phyloP scores from a whole-genome alignment of 805 yeast genomes.

The Wickerhamomyces pijperi region DNA sequence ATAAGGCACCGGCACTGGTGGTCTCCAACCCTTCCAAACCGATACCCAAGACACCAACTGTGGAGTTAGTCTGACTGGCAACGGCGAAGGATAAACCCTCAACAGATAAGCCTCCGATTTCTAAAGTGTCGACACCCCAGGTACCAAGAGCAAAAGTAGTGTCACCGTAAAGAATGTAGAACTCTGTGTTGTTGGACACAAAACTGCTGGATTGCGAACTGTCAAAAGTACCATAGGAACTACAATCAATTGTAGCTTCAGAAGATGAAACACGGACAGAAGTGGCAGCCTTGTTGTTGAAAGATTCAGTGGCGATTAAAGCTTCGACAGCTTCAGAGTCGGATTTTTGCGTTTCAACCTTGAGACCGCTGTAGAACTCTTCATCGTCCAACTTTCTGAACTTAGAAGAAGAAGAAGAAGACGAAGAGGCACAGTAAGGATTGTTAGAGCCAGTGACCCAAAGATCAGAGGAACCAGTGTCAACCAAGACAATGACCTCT shows the following conservation, averaged over 20 bases:
- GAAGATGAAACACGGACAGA: slow-evolving; percentile 1
- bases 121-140: slow-evolving; percentile 42
- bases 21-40: slow-evolving; percentile 63
- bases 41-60: slow-evolving; percentile 63
- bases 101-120: slow-evolving; percentile 41
- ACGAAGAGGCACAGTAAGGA: slow-evolving; percentile 27
- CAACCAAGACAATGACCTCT: slow-evolving; percentile 45
- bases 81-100: slow-evolving; percentile 58
- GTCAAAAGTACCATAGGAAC: slow-evolving; percentile 28
- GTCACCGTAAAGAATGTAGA: slow-evolving; percentile 41
- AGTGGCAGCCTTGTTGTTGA: slow-evolving; percentile 4
- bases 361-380: background rate
- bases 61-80: slow-evolving; percentile 52
- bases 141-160: slow-evolving; percentile 23
- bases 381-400: background rate
- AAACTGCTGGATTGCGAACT: slow-evolving; percentile 22
- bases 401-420: slow-evolving; percentile 3
- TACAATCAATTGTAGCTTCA: slow-evolving; percentile 25
- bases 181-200: slow-evolving; percentile 22
- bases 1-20: slow-evolving; percentile 30
- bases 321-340: background rate
- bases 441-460: slow-evolving; percentile 47
- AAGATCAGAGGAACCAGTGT: slow-evolving; percentile 69
- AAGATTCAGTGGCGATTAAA: background rate
- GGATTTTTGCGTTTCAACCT: background rate